Conservation (phyloP, 1,284 basidiomycete species). For the Lignosus rhinocerotis region DNA sequence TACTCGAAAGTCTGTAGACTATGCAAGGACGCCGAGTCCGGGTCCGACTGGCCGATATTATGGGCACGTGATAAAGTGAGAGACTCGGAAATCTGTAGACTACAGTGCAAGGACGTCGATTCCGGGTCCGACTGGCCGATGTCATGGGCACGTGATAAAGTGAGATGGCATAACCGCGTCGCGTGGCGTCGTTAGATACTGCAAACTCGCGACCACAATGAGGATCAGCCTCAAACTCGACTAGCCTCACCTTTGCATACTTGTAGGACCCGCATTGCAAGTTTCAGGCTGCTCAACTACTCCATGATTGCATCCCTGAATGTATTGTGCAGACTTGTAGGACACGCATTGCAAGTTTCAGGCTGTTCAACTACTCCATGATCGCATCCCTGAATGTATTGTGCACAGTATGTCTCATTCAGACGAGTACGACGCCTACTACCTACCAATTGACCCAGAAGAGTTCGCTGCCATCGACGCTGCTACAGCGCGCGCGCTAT, state of each 20-base stretch:
- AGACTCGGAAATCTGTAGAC: no score
- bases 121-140: no score
- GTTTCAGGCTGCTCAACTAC: background rate
- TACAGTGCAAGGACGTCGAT: no score
- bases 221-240: background rate
- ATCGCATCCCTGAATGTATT: background rate
- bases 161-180: no score
- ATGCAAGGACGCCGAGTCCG: no score
- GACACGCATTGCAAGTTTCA: background rate
- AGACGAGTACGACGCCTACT: constrained; percentile 30
- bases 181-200: background rate
- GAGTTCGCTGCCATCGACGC: constrained; percentile 23
- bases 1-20: no score
- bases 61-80: no score
- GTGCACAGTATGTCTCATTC: constrained; percentile 8
- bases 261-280: background rate
- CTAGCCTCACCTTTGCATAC: background rate
- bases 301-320: background rate
- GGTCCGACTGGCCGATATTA: no score
- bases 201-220: background rate
- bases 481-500: constrained; percentile 10
- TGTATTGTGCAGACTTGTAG: background rate
- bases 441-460: constrained; percentile 22
- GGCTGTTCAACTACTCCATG: no score
- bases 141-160: no score